Conservation (phyloP, 164 flowering plant species). For the Aristolochia contorta region DNA sequence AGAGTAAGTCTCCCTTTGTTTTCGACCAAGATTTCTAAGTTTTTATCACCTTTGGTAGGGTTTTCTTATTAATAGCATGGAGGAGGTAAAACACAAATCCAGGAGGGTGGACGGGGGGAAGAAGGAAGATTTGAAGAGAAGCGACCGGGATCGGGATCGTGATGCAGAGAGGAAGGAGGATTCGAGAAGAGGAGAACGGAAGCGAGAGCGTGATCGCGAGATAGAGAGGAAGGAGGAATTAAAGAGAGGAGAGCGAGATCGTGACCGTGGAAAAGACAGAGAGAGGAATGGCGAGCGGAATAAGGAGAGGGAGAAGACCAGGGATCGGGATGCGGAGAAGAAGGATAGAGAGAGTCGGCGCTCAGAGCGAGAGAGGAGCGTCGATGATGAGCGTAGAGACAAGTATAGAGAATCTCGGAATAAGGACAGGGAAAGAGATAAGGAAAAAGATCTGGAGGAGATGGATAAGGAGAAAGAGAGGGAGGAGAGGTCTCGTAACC, state of each 20-base stretch:
- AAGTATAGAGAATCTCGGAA: constrained; percentile 20
- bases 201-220: constrained; percentile 19
- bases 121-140: constrained; percentile 35
- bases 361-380: constrained; percentile 26
- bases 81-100: constrained; percentile 43
- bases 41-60: too few relatives aligned
- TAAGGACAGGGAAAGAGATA: constrained; percentile 24
- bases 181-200: constrained; percentile 33
- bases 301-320: constrained; percentile 13
- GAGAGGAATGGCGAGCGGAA: constrained; percentile 23
- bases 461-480: constrained; percentile 8
- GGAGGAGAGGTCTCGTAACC: constrained; percentile 6
- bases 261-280: constrained; percentile 14
- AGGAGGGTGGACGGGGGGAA: constrained; percentile 39
- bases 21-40: too few relatives aligned
- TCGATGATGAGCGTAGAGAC: constrained; percentile 23
- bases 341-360: constrained; percentile 20
- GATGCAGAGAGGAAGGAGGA: constrained; percentile 22
- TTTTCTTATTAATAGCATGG: constrained; percentile 21
- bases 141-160: constrained; percentile 26
- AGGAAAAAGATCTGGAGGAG: constrained; percentile 6
- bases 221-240: constrained; percentile 33
- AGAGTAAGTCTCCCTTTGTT: too few relatives aligned
- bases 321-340: constrained; percentile 18
- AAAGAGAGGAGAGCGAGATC: constrained; percentile 35